Evolutionary conservation across 2,329 filamentous ascomycete genomes (phyloP).

Genomic region (Penicillium sp.): DNA sequence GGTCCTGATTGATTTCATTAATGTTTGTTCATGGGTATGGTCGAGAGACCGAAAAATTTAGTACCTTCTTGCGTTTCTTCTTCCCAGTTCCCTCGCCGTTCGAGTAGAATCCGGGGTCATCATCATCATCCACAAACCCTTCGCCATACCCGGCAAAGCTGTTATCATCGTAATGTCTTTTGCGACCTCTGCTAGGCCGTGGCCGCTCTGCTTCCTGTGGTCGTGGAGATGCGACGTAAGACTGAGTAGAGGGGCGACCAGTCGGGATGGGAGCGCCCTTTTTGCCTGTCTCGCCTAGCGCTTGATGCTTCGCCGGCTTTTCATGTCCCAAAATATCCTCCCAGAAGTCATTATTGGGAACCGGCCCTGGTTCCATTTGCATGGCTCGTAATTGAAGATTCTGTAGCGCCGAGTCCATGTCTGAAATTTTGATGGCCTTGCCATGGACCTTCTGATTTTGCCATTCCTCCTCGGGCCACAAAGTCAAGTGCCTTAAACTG

Average conservation of each 20-base stretch:
- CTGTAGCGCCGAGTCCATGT: conserved; percentile 44
- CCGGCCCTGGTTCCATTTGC: conserved; percentile 48
- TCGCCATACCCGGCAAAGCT: conserved; percentile 54
- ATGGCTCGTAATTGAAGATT: conserved; percentile 45
- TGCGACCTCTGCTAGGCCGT: conserved; percentile 48
- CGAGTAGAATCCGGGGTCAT: conserved; percentile 45
- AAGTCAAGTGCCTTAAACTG: conserved; percentile 43
- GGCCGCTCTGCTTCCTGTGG: conserved; percentile 36
- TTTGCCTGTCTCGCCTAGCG: conserved; percentile 31
- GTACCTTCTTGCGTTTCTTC: conserved; percentile 52
- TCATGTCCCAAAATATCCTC: conserved; percentile 51
- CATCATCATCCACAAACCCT: conserved; percentile 51
- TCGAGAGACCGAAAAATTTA: neutral
- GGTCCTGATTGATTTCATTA: conserved; percentile 32
- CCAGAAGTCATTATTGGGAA: conserved; percentile 50
- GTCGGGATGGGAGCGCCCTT: conserved; percentile 28
- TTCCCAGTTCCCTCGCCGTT: conserved; percentile 45
- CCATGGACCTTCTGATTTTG: conserved; percentile 49
- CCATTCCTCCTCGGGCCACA: conserved; percentile 54
- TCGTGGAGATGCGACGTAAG: conserved; percentile 28
- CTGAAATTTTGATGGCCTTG: conserved; percentile 47
- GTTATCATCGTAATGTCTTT: conserved; percentile 52
- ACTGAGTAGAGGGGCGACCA: conserved; percentile 27
- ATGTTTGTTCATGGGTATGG: neutral
- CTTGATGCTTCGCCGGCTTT: conserved; percentile 40